phyloP scores from a whole-genome alignment of 306 rosid genomes.

The Prunus mume region DNA sequence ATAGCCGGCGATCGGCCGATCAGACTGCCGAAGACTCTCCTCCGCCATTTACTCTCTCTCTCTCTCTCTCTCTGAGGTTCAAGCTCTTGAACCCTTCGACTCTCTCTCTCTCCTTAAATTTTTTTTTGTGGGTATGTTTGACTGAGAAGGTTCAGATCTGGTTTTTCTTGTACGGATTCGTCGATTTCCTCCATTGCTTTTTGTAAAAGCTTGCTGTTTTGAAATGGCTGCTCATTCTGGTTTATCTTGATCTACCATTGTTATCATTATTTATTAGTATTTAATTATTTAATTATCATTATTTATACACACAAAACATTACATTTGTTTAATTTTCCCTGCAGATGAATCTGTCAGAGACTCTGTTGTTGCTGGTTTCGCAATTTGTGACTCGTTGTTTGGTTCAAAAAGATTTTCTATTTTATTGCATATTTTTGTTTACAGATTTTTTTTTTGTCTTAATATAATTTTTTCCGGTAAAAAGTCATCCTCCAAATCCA shows the following conservation, averaged over 20 bases:
- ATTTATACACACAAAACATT: background rate
- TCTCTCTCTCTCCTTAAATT: background rate
- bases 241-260: constrained; percentile 53
- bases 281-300: background rate
- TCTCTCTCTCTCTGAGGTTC: constrained; percentile 34
- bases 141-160: constrained; percentile 48
- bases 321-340: background rate
- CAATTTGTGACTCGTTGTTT: background rate
- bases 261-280: background rate
- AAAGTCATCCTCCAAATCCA: too few relatives aligned
- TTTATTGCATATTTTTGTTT: background rate
- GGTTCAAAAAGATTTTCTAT: background rate
- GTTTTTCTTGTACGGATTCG: constrained; percentile 1
- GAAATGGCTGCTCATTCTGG: constrained; percentile 1
- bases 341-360: background rate
- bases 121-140: background rate
- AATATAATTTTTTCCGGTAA: too few relatives aligned
- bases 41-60: background rate
- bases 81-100: background rate
- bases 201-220: background rate
- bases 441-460: background rate
- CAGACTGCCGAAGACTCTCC: constrained; percentile 23
- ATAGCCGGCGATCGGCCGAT: constrained; percentile 40
- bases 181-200: background rate
- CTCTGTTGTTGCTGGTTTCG: background rate